A percentile compares a stretch with the other conserved stretches of the same genome.
Conservation (phyloP, 2,329 filamentous ascomycete species). For the Trichoderma breve region DNA sequence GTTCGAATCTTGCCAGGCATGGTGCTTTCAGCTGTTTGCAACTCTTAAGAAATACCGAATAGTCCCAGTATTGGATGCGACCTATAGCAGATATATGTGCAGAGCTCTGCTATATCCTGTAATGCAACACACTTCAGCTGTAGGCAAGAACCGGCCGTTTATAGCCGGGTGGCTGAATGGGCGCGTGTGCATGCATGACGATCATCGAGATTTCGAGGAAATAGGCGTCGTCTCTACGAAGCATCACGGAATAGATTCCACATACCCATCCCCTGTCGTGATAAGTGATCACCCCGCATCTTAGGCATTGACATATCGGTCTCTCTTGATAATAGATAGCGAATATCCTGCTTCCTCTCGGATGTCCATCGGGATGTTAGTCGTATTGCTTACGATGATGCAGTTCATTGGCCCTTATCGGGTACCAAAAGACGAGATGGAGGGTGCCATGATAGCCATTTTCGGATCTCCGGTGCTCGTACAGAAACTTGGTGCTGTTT, state of each 20-base stretch:
- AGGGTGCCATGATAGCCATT: not conserved
- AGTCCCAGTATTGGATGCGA: not conserved
- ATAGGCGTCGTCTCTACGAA: not conserved
- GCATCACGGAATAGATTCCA: not conserved
- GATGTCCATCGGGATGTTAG: constrained; percentile 5
- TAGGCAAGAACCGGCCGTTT: not conserved
- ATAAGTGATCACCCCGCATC: constrained; percentile 5
- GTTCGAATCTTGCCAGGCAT: constrained; percentile 58
- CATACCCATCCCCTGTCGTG: not conserved
- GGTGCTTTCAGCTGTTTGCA: constrained; percentile 25
- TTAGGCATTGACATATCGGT: not conserved
- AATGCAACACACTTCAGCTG: not conserved
- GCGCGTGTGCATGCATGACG: not conserved
- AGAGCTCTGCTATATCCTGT: not conserved
- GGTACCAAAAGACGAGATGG: not conserved
- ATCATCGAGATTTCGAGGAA: not conserved
- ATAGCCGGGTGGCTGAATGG: not conserved
- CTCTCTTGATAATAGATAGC: not conserved
- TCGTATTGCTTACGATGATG: not conserved
- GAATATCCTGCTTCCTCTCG: not conserved
- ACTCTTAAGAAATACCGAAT: not conserved
- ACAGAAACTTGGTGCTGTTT: not conserved
- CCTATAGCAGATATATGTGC: not conserved
- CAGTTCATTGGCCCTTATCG: not conserved
- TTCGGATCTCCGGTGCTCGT: not conserved